A percentile compares a stretch with the other conserved stretches of the same genome.
These are phyloP conservation scores for Lyophyllum atratum DNA, from an alignment of 768 basidiomycete genomes.

Conservation along the genomic window DNA sequence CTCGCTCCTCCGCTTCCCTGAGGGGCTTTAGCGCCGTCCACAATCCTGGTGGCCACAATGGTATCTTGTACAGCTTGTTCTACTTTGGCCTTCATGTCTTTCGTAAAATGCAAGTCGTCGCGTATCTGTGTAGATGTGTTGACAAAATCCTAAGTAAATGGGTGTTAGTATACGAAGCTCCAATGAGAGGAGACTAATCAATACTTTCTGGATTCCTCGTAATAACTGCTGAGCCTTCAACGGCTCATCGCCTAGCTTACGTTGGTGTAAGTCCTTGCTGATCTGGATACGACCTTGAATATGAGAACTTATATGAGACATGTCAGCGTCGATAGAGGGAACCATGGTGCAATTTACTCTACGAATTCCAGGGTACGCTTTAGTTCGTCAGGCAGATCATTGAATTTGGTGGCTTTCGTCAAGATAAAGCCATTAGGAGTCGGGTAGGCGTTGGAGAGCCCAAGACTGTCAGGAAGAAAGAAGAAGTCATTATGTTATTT, in stretches of 20 bases:
- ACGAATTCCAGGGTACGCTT: conserved; percentile 67
- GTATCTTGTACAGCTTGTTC: conserved; percentile 82
- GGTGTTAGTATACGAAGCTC: not conserved
- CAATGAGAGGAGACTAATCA: not conserved
- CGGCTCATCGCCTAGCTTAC: conserved; percentile 75
- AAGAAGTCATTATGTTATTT: not conserved
- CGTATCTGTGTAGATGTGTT: conserved; percentile 63
- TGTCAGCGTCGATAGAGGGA: not conserved
- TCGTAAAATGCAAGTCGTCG: conserved; percentile 64
- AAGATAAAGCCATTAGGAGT: conserved; percentile 39
- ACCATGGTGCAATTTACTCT: conserved; percentile 50
- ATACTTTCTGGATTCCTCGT: conserved; percentile 66
- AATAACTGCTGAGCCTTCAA: conserved; percentile 73
- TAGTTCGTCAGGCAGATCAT: conserved; percentile 73
- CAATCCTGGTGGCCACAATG: conserved; percentile 71
- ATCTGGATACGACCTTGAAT: conserved; percentile 83
- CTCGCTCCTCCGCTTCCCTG: conserved; percentile 63
- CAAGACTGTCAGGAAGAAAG: not conserved
- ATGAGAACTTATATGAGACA: conserved; percentile 44
- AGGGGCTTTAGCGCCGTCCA: conserved; percentile 78
- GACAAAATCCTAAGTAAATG: conserved; percentile 57
- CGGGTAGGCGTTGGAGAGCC: conserved; percentile 16
- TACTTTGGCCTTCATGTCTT: conserved; percentile 72
- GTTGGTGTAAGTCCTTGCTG: conserved; percentile 74
- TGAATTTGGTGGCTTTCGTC: conserved; percentile 72